Conservation (phyloP, 2,329 filamentous ascomycete species). For the Cercospora sesami region DNA sequence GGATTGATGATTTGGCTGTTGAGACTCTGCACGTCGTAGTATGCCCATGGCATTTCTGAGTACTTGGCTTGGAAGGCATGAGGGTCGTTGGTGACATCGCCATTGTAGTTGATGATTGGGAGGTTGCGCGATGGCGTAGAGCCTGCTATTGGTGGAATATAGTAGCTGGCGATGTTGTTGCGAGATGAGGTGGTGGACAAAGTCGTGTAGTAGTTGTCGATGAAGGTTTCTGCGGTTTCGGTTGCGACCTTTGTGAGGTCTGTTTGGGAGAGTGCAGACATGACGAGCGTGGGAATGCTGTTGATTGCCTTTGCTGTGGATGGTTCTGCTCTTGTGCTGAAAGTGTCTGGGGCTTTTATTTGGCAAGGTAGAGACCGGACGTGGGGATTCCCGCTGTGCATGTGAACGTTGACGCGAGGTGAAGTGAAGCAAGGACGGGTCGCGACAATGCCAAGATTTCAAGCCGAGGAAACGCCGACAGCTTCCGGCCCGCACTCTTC, state of each 20-base stretch:
- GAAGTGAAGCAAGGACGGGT: not conserved
- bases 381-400: not conserved
- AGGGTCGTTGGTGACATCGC: slow-evolving; percentile 63
- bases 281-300: slow-evolving; percentile 3
- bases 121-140: slow-evolving; percentile 50
- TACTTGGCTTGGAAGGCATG: slow-evolving; percentile 68
- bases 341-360: not conserved
- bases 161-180: slow-evolving; percentile 65
- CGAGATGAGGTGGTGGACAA: slow-evolving; percentile 58
- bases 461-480: slow-evolving; percentile 6
- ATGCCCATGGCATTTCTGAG: slow-evolving; percentile 57
- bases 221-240: slow-evolving; percentile 69
- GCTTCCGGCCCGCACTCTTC: slow-evolving; percentile 15
- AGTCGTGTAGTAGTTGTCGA: slow-evolving; percentile 73
- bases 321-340: not conserved
- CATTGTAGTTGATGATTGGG: slow-evolving; percentile 77
- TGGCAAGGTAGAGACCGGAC: not conserved
- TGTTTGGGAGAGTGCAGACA: slow-evolving; percentile 35
- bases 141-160: slow-evolving; percentile 60
- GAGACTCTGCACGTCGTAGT: slow-evolving; percentile 72
- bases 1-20: slow-evolving; percentile 78
- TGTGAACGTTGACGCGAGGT: not conserved
- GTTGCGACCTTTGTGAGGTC: slow-evolving; percentile 34
- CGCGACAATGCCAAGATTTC: slow-evolving; percentile 18
- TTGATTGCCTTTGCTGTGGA: not conserved